phyloP scores from a whole-genome alignment of 2,329 filamentous ascomycete genomes.

The Alternaria rosae region DNA sequence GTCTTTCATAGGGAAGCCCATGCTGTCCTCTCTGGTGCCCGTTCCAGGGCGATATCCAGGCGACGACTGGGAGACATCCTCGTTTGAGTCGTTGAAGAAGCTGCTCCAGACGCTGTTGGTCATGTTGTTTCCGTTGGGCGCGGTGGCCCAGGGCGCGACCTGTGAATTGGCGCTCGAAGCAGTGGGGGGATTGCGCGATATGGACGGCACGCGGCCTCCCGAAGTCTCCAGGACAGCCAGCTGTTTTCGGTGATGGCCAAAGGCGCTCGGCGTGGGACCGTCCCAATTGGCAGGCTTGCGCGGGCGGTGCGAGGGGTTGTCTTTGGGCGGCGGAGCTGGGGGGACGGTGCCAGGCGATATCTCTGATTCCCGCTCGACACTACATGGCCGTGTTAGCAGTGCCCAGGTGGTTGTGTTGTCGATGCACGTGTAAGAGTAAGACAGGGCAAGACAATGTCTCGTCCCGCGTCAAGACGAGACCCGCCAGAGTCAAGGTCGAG shows the following conservation, averaged over 20 bases:
- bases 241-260: conserved; percentile 75
- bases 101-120: conserved; percentile 58
- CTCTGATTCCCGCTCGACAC: conserved; percentile 56
- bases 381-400: conserved; percentile 42
- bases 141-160: conserved; percentile 60
- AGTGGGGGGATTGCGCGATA: conserved; percentile 64
- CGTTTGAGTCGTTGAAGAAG: conserved; percentile 79
- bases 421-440: conserved; percentile 29
- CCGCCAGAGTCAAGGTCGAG: conserved; percentile 18
- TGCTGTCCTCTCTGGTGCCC: conserved; percentile 57
- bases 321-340: conserved; percentile 47
- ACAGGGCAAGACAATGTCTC: conserved; percentile 29
- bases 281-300: conserved; percentile 60
- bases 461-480: conserved; percentile 16
- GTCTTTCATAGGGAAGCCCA: conserved; percentile 61
- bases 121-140: conserved; percentile 50
- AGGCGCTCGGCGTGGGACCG: conserved; percentile 64
- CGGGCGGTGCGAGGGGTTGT: conserved; percentile 38
- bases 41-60: conserved; percentile 70
- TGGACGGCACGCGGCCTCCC: conserved; percentile 64
- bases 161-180: conserved; percentile 60
- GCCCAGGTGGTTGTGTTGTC: conserved; percentile 6
- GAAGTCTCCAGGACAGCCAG: conserved; percentile 71
- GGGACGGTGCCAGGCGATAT: conserved; percentile 50
- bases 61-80: conserved; percentile 73